phyloP scores from a whole-genome alignment of 2,329 filamentous ascomycete genomes.

The Canariomyces notabilis region DNA sequence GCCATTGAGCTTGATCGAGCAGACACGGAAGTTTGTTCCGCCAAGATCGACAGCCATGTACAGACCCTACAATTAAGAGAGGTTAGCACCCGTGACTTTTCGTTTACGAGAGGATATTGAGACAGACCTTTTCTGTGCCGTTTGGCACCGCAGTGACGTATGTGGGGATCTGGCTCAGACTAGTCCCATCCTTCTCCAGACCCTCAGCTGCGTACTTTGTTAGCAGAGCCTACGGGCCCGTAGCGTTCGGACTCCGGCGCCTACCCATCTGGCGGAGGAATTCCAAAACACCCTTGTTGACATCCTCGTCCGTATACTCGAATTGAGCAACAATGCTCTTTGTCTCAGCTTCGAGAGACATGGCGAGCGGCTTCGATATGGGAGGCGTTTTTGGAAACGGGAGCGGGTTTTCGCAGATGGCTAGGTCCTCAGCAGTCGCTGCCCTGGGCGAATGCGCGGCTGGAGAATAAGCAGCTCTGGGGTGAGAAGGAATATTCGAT shows the following conservation, averaged over 20 bases:
- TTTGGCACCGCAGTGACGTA: slow-evolving; percentile 95
- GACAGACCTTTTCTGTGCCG: slow-evolving; percentile 84
- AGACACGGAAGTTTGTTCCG: slow-evolving; percentile 97
- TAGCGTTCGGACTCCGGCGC: slow-evolving; percentile 18
- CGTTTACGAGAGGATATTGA: neutral
- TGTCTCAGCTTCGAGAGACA: slow-evolving; percentile 65
- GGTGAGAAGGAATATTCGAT: slow-evolving; percentile 30
- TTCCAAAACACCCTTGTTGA: slow-evolving; percentile 76
- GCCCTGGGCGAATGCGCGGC: slow-evolving; percentile 43
- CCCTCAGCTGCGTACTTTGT: slow-evolving; percentile 61
- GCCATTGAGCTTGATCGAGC: slow-evolving; percentile 87
- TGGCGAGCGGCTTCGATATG: slow-evolving; percentile 51
- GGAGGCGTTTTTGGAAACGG: slow-evolving; percentile 52
- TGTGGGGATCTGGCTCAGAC: slow-evolving; percentile 91
- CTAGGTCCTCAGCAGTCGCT: slow-evolving; percentile 22
- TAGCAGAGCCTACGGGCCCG: slow-evolving; percentile 10
- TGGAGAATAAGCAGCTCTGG: no score
- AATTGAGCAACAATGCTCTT: slow-evolving; percentile 79
- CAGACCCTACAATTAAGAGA: slow-evolving; percentile 58
- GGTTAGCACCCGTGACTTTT: slow-evolving; percentile 4
- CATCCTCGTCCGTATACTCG: slow-evolving; percentile 71
- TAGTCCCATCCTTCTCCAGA: slow-evolving; percentile 68
- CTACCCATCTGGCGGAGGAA: slow-evolving; percentile 80
- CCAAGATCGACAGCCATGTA: slow-evolving; percentile 98
- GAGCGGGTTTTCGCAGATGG: slow-evolving; percentile 49